A percentile compares a stretch with the other conserved stretches of the same genome.
phyloP scores from a whole-genome alignment of 106 monocot genomes.

The Allium fistulosum region DNA sequence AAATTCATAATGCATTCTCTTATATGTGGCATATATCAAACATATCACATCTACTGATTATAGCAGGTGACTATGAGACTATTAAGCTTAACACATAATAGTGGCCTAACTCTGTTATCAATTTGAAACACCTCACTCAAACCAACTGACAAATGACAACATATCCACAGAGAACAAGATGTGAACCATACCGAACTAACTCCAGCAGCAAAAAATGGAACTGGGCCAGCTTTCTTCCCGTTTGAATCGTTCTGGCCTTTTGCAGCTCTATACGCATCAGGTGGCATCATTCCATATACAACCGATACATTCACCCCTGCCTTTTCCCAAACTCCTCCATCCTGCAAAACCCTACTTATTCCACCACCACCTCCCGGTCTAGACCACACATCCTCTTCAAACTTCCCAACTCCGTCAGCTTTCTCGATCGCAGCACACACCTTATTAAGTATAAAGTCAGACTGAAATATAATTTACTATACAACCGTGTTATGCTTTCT shows the following conservation, averaged over 20 bases:
- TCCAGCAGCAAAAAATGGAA: constrained; percentile 97
- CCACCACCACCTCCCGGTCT: constrained; percentile 94
- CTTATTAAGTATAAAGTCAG: too few relatives aligned
- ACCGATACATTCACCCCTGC: constrained; percentile 99
- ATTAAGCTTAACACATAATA: too few relatives aligned
- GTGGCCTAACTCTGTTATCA: too few relatives aligned
- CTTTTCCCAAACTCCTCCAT: constrained; percentile 88
- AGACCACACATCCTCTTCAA: constrained; percentile 98
- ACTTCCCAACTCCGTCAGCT: constrained; percentile 67
- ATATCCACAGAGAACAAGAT: neutral
- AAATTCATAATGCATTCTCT: too few relatives aligned
- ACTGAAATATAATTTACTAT: too few relatives aligned
- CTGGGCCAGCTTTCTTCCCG: constrained; percentile 49
- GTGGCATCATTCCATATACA: constrained; percentile 97
- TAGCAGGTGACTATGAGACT: too few relatives aligned
- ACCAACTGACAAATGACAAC: neutral
- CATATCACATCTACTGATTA: too few relatives aligned
- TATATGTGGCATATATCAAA: too few relatives aligned
- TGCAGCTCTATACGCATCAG: constrained; percentile 93
- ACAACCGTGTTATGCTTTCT: too few relatives aligned
- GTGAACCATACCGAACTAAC: constrained; percentile 72
- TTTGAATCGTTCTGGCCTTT: constrained; percentile 35
- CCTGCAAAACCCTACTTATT: constrained; percentile 90
- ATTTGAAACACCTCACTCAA: neutral
- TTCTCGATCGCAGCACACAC: constrained; percentile 75